Evolutionary conservation across 805 yeast genomes (phyloP), one percentile per base, ranked within the genome.

Genomic region (Suhomyces prunicola): DNA sequence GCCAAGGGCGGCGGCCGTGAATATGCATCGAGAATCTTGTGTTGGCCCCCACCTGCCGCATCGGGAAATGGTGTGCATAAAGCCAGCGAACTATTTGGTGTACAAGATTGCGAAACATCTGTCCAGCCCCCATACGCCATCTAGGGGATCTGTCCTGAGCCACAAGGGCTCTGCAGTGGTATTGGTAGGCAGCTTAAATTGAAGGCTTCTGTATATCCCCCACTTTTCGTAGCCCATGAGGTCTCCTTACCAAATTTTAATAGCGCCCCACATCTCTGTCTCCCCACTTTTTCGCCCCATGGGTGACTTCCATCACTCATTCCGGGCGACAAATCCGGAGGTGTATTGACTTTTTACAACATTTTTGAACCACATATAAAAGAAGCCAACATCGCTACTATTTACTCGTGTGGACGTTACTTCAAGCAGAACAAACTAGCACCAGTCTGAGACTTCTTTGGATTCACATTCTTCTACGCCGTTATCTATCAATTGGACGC

Each of bases 261-360:
- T 42, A 9, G 8, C 31, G n/a, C 46, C 46, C 27, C 46, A 42
- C 46, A 23, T 15, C 46, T n/a, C 46, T 17, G 27, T 47, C 49
- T 47, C 49, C 49, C 49, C 49, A 47, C 49, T 47, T 47, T 39
- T n/a, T 33, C 41, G 19, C 39, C 36, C 49, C 49, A 47, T 39
- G 44, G 49, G 49, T 47, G 49, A 47, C 49, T 31, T 46, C 42
- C 44, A 46, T 17, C 42, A 35, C 27, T 39, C 22, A 8, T 29
- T 47, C 49, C 49, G 49, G 49, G 13, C 49, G 49, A 33, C 42
- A 46, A 6, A n/a, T 44, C 49, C 49, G 49, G 49, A 35, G 42
- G 49, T 36, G 13, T 27, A 17, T 12, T 24, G 42, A 17, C 42
- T 39, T 39, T 19, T 17, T 23, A 23, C 45, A 42, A 23, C 26